Evolutionary conservation across 148 eudicot genomes (phyloP).

Genomic region (Spergularia marina): DNA sequence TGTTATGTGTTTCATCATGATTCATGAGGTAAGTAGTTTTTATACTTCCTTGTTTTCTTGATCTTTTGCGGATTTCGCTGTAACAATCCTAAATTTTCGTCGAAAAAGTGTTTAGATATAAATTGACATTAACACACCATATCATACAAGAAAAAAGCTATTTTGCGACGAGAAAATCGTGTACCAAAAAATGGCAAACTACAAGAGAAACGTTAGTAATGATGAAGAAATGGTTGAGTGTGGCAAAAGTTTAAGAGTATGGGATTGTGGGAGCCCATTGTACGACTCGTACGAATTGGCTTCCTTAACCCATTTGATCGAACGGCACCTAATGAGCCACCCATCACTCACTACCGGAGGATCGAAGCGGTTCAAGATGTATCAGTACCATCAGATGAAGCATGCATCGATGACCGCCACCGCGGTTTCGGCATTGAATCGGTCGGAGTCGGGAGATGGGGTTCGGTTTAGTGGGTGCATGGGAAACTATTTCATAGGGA

Average conservation of each 20-base stretch:
- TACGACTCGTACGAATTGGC: slow-evolving; percentile 69
- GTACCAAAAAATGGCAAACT: slow-evolving; percentile 12
- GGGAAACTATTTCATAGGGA: slow-evolving; percentile 20
- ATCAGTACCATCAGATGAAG: slow-evolving; percentile 12
- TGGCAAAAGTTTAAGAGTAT: slow-evolving; percentile 30
- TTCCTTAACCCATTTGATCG: slow-evolving; percentile 42
- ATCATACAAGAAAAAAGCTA: neutral
- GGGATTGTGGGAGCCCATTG: slow-evolving; percentile 83
- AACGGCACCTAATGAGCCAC: slow-evolving; percentile 44
- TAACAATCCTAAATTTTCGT: too few relatives aligned
- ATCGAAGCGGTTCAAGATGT: slow-evolving; percentile 25
- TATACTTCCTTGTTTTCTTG: too few relatives aligned
- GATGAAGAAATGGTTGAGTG: slow-evolving; percentile 2
- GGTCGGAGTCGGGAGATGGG: slow-evolving; percentile 1
- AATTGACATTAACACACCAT: too few relatives aligned
- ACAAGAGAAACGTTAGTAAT: neutral
- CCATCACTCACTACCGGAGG: slow-evolving; percentile 35
- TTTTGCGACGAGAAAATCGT: neutral
- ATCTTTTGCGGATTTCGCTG: too few relatives aligned
- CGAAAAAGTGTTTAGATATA: too few relatives aligned
- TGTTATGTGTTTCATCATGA: neutral
- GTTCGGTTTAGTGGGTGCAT: slow-evolving; percentile 25
- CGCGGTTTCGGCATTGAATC: slow-evolving; percentile 6
- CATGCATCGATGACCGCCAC: slow-evolving; percentile 16
- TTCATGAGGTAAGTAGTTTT: too few relatives aligned